Conservation (phyloP, 2,329 filamentous ascomycete genomes). For the Venturia effusa region DNA sequence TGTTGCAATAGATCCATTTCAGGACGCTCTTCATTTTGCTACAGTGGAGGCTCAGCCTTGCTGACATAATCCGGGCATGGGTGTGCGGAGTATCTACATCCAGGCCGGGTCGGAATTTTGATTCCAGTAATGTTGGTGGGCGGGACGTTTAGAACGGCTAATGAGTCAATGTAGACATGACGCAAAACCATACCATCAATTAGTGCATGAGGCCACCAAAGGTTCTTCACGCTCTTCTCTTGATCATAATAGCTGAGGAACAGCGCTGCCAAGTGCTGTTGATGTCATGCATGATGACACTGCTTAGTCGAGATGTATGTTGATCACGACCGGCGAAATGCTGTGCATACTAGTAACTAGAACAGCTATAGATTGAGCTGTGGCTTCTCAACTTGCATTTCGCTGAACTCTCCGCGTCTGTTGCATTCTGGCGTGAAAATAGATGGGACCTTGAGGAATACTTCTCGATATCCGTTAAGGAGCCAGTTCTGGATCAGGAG, state of each 20-base stretch:
- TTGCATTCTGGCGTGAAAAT: not conserved
- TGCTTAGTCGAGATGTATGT: not conserved
- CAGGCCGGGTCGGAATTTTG: not conserved
- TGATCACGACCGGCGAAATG: not conserved
- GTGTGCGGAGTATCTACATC: no score
- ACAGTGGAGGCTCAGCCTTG: not conserved
- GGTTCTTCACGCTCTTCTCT: not conserved
- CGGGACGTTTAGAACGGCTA: not conserved
- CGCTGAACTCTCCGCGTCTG: not conserved
- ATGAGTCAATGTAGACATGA: not conserved
- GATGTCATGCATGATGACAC: not conserved
- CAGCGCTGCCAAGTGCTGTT: not conserved
- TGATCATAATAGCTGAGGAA: not conserved
- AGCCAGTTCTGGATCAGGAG: conserved; percentile 31
- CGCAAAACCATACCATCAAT: not conserved
- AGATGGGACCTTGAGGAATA: not conserved
- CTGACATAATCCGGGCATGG: not conserved
- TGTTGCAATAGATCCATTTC: not conserved
- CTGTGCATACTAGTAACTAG: not conserved
- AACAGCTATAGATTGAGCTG: not conserved
- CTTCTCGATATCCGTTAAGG: not conserved
- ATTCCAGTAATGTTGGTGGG: not conserved
- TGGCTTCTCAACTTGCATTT: not conserved
- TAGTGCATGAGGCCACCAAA: not conserved
- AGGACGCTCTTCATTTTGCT: not conserved